Percentiles rank a stretch among this genome's conserved stretches.
These are phyloP conservation scores for Gynostemma pentaphyllum DNA, from an alignment of 306 rosid genomes.

Conservation along the genomic window DNA sequence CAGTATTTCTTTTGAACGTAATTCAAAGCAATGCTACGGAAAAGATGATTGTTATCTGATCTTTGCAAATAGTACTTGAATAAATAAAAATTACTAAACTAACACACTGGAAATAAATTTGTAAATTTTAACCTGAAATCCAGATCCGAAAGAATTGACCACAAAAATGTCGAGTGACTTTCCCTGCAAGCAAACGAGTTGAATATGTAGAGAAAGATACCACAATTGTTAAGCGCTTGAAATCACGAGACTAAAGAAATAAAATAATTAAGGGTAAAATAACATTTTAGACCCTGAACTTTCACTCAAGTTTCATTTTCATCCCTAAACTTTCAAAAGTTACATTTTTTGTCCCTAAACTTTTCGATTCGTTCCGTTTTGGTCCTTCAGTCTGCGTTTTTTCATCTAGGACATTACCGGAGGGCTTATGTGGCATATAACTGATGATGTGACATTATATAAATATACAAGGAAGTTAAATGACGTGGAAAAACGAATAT, in stretches of 20 bases:
- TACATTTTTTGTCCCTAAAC: too few species aligned
- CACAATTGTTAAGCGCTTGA: background rate
- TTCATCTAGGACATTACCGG: too few species aligned
- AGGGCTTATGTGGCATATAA: too few species aligned
- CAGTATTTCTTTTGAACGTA: background rate
- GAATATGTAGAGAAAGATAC: slow-evolving; percentile 9
- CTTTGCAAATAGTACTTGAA: background rate
- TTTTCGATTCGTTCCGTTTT: too few species aligned
- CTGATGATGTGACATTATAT: too few species aligned
- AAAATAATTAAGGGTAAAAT: too few species aligned
- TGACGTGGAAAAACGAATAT: too few species aligned
- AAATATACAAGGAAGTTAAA: too few species aligned
- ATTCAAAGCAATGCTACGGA: background rate
- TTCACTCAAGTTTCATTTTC: too few species aligned
- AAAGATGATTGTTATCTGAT: background rate
- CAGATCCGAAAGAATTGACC: slow-evolving; percentile 92
- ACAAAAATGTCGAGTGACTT: slow-evolving; percentile 91
- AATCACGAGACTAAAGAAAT: background rate
- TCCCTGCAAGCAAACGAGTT: slow-evolving; percentile 40
- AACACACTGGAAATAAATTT: background rate
- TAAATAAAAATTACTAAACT: background rate
- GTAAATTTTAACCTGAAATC: slow-evolving; percentile 54
- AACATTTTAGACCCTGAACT: too few species aligned
- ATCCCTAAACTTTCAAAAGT: too few species aligned
- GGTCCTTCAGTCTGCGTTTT: too few species aligned